Evolutionary conservation across 73 alveolate genomes (phyloP).

Genomic region (Paramecium caudatum): DNA sequence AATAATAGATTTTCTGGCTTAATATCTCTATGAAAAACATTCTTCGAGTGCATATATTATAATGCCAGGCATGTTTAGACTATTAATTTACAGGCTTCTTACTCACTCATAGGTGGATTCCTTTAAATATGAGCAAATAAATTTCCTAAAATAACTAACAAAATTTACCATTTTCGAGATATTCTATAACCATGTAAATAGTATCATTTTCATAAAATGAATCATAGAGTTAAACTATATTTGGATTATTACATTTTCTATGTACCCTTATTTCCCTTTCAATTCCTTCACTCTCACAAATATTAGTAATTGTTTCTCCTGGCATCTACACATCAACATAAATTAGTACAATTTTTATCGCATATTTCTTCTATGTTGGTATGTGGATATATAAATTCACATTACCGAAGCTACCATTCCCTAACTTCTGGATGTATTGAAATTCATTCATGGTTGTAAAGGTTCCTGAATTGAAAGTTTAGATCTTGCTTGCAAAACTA

Average conservation of each 20-base stretch:
- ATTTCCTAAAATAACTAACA: conserved; percentile 3
- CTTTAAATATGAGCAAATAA: conserved; percentile 51
- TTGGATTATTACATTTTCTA: conserved; percentile 10
- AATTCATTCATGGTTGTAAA: conserved; percentile 55
- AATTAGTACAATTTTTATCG: conserved; percentile 65
- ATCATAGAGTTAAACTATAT: conserved; percentile 70
- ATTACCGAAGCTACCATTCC: conserved; percentile 73
- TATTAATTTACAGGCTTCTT: conserved; percentile 68
- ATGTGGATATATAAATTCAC: conserved; percentile 57
- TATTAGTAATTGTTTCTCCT: conserved; percentile 26
- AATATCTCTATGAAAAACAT: conserved; percentile 75
- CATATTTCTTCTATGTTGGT: conserved; percentile 57
- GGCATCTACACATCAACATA: conserved; percentile 33
- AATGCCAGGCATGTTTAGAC: conserved; percentile 72
- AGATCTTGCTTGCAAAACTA: conserved; percentile 32
- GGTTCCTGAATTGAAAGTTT: conserved; percentile 43
- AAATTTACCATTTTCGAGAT: conserved; percentile 60
- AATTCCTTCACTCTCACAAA: conserved; percentile 53
- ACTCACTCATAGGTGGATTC: conserved; percentile 57
- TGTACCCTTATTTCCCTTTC: conserved; percentile 76
- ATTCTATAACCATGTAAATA: conserved; percentile 69
- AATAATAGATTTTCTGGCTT: conserved; percentile 86
- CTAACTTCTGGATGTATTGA: conserved; percentile 54
- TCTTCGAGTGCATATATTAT: conserved; percentile 66
- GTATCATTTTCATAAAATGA: conserved; percentile 69